phyloP scores from a whole-genome alignment of 192 early-diverging fungal genomes.

The Coemansia sp. region DNA sequence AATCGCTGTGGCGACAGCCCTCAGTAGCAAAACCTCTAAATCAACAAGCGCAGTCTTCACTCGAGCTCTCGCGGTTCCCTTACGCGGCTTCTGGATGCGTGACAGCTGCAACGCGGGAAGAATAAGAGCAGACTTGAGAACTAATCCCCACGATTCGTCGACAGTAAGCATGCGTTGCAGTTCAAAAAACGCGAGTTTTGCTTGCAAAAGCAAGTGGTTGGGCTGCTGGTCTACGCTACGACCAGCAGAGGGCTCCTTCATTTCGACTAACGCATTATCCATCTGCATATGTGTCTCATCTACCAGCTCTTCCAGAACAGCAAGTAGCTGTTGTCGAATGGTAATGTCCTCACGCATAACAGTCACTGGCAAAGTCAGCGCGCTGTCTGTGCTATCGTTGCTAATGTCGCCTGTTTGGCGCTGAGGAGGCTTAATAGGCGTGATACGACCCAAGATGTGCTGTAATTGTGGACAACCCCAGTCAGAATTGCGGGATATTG shows the following conservation, averaged over 20 bases:
- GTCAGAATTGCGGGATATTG: not conserved
- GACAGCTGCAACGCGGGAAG: conserved; percentile 24
- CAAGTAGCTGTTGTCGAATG: conserved; percentile 18
- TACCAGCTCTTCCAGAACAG: conserved; percentile 1
- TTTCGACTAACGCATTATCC: not conserved
- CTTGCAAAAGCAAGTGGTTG: conserved; percentile 28
- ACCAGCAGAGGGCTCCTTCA: not conserved
- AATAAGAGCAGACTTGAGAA: conserved; percentile 29
- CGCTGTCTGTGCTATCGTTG: not conserved
- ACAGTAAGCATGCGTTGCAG: conserved; percentile 13
- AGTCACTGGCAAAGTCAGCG: not conserved
- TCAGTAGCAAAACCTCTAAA: conserved; percentile 20
- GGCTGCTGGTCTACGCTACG: conserved; percentile 35
- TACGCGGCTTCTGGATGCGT: conserved; percentile 29
- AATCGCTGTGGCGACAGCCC: conserved; percentile 17
- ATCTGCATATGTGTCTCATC: not conserved
- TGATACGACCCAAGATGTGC: conserved; percentile 16
- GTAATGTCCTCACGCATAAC: conserved; percentile 27
- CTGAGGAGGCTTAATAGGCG: not conserved
- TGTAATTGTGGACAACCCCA: conserved; percentile 17
- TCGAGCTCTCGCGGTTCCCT: conserved; percentile 22
- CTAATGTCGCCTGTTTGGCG: not conserved
- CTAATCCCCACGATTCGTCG: conserved; percentile 10
- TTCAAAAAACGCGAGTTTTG: conserved; percentile 26
- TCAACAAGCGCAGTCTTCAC: conserved; percentile 20